A percentile compares a stretch with the other conserved stretches of the same genome.
Conservation (phyloP, 129 eudicot species). For the Oenanthe sinensis region DNA sequence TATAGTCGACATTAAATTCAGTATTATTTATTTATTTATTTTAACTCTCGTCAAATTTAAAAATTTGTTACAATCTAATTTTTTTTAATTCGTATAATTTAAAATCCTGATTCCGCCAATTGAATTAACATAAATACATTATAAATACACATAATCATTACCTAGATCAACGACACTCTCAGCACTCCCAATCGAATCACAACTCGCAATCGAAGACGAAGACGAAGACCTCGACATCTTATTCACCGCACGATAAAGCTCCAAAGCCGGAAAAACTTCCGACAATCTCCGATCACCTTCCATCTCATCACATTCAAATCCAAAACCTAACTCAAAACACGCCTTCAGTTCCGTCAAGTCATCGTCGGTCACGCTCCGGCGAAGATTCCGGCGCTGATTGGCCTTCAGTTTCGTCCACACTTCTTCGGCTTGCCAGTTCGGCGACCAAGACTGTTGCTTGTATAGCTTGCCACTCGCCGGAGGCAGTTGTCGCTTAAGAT, state of each 20-base stretch:
- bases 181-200: slow-evolving; percentile 17
- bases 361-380: slow-evolving; percentile 35
- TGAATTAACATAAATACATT: neutral
- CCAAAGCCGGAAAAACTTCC: slow-evolving; percentile 66
- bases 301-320: slow-evolving; percentile 49
- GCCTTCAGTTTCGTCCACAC: slow-evolving; percentile 46
- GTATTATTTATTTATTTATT: neutral
- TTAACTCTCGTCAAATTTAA: neutral
- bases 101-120: neutral
- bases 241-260: slow-evolving; percentile 57
- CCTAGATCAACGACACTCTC: slow-evolving; percentile 38
- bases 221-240: slow-evolving; percentile 38
- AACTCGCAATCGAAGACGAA: slow-evolving; percentile 28
- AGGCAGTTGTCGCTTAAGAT: neutral
- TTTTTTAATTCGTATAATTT: neutral
- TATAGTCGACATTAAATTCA: too few relatives aligned
- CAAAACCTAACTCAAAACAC: slow-evolving; percentile 71
- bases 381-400: slow-evolving; percentile 25
- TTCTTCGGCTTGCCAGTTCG: slow-evolving; percentile 45
- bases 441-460: slow-evolving; percentile 62
- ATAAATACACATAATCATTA: neutral
- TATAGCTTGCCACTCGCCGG: slow-evolving; percentile 14
- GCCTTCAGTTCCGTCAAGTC: slow-evolving; percentile 76
- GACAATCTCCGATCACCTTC: slow-evolving; percentile 48
- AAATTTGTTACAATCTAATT: neutral